Conservation (phyloP, 75 land plant genomes). For the Pinus albicaulis region DNA sequence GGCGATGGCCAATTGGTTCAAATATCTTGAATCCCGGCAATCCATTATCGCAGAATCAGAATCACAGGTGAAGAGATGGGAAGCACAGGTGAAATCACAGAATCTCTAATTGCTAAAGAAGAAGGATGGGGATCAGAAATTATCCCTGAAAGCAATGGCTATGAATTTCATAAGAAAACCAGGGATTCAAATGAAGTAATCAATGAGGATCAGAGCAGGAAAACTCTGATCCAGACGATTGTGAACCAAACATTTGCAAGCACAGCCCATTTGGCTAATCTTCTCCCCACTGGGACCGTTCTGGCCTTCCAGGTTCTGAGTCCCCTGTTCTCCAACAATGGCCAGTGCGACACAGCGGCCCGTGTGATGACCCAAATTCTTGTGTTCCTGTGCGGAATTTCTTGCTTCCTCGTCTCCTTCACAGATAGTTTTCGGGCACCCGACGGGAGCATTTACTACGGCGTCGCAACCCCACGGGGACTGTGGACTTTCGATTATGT, state of each 20-base stretch:
- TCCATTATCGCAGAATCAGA: too few species aligned
- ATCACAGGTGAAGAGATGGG: too few species aligned
- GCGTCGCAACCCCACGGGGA: constrained; percentile 55
- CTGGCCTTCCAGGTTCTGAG: constrained; percentile 57
- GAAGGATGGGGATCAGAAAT: too few species aligned
- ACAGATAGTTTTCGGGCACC: constrained; percentile 21
- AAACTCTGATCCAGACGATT: constrained; percentile 25
- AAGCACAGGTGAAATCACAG: too few species aligned
- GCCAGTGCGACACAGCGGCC: constrained; percentile 29
- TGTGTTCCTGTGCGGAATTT: constrained; percentile 15
- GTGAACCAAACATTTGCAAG: constrained; percentile 45
- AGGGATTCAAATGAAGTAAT: too few species aligned
- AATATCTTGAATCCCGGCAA: too few species aligned
- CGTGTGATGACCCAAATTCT: constrained; percentile 19
- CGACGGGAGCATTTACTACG: constrained; percentile 35
- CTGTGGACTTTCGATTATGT: constrained; percentile 43
- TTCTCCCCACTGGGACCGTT: constrained; percentile 80
- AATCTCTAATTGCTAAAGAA: too few species aligned
- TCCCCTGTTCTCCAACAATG: constrained; percentile 50
- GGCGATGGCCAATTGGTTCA: too few species aligned
- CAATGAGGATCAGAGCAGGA: not conserved
- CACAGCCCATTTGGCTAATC: constrained; percentile 52
- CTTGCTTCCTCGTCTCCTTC: constrained; percentile 31
- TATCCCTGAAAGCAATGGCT: too few species aligned
- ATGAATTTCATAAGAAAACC: too few species aligned